Percentiles rank a stretch among this genome's conserved stretches.
phyloP scores from a whole-genome alignment of 139 green algal genomes.

The Yamagishiella unicocca region DNA sequence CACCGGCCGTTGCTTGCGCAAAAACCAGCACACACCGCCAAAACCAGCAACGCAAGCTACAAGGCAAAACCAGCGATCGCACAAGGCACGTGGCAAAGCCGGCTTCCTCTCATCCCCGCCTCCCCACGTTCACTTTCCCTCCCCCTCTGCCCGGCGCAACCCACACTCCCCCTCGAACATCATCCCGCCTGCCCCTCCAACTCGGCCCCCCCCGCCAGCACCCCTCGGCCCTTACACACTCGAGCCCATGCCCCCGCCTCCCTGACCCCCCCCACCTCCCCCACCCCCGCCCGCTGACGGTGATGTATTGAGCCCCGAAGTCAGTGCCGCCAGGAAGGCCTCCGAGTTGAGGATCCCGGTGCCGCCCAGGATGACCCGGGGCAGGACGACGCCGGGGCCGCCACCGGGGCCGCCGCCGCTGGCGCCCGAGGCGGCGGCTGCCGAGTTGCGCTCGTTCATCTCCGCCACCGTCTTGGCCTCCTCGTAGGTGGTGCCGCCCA shows the following conservation, averaged over 20 bases:
- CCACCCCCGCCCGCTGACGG: background rate
- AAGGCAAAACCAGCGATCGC: too few relatives aligned
- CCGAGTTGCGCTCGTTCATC: constrained; percentile 74
- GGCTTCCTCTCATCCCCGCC: too few relatives aligned
- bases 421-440: background rate
- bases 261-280: background rate
- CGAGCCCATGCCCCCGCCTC: background rate
- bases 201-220: too few relatives aligned
- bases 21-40: too few relatives aligned
- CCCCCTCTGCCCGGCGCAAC: too few relatives aligned
- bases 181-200: too few relatives aligned
- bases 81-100: too few relatives aligned
- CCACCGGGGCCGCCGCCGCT: background rate
- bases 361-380: constrained; percentile 88
- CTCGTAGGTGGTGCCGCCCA: constrained; percentile 97
- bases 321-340: constrained; percentile 73
- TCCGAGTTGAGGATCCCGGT: constrained; percentile 84
- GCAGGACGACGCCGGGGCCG: constrained; percentile 10
- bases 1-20: too few relatives aligned
- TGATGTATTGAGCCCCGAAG: background rate
- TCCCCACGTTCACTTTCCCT: too few relatives aligned
- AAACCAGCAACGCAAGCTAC: too few relatives aligned
- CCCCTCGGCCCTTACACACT: too few relatives aligned
- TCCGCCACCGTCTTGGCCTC: constrained; percentile 84
- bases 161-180: too few relatives aligned